Base-by-base conservation (phyloP, 1,139 yeast genomes). In the Magnusiomyces fungicola region DNA sequence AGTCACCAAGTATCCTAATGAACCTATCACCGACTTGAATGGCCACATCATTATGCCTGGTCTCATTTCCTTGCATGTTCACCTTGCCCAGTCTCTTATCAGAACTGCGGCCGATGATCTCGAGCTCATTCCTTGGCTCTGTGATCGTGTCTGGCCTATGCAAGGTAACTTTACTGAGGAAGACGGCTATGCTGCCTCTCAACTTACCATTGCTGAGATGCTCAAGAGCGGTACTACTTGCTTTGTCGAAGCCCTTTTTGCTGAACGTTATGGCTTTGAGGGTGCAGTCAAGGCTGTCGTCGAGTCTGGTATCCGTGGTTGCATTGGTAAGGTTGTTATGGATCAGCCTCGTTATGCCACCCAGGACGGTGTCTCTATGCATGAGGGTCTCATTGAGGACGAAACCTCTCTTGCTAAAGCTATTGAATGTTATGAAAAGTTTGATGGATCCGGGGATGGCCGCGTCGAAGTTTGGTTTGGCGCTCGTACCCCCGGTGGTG, bases 61-160 rank as follows among this genome's bases (percentile, higher is more conserved):
- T 10, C 47, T 56, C 27, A 54, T 56, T 33, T 56, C 57, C 18
- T 40, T 56, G 27, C 59, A 56, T 41, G 55, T 56, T 36, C 59
- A 56, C 34, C 43, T 53, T 7, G 60, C 63, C 1, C 57, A 60
- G 32, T 51, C 60, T 5, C 52, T 53, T 2, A 45, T 53, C 23
- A 42, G 64, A 14, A 56, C 63, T 5, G 56, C 58, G 32, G 61
- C 60, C 6, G 64, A 60, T 49, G 62, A 59, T 45, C 51, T 61
- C 45, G 62, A 61, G 16, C 53, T 60, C 32, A 60, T 59, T 25
- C 58, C 57, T 44, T 60, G 61, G 60, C 54, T 60, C 5, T 58
- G 61, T 46, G 64, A 61, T 45, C 49, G 62, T n/a, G 62, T 60
- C 18, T 60, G 62, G 60, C 61, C 62, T 19, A 59, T 60, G 60